phyloP scores from a whole-genome alignment of 192 early-diverging fungal species.

The Linnemannia exigua region DNA sequence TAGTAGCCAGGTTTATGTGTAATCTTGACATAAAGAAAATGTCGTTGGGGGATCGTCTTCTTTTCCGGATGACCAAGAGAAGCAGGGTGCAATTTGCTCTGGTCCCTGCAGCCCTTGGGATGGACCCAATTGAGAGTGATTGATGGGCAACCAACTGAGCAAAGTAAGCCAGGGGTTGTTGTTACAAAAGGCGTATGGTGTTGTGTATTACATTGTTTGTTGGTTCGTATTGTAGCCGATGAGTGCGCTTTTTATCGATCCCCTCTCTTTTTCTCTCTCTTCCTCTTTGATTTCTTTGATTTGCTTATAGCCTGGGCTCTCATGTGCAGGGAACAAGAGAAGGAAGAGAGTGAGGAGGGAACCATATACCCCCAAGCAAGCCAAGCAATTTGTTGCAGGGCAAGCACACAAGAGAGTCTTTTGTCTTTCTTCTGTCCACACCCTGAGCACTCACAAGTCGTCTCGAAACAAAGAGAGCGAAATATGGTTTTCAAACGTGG shows the following conservation, averaged over 20 bases:
- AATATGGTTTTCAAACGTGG: slow-evolving; percentile 2
- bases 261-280: not conserved
- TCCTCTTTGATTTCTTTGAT: too few relatives aligned
- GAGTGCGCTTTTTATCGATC: not conserved
- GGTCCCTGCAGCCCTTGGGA: not conserved
- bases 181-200: not conserved
- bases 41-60: not conserved
- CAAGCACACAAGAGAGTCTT: not conserved
- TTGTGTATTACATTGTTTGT: not conserved
- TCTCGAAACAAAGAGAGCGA: not conserved
- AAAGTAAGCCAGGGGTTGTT: not conserved
- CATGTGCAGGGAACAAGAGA: not conserved
- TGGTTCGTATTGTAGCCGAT: not conserved
- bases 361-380: not conserved
- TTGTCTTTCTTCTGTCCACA: not conserved
- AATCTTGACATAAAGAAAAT: not conserved
- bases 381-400: slow-evolving; percentile 5
- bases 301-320: not conserved
- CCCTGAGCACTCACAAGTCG: not conserved
- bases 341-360: not conserved
- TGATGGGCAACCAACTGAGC: not conserved
- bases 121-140: not conserved
- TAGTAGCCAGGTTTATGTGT: not conserved
- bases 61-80: not conserved
- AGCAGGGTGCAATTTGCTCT: not conserved